Conservation (phyloP, 257 asterid genomes). For the Marsdenia floribunda region DNA sequence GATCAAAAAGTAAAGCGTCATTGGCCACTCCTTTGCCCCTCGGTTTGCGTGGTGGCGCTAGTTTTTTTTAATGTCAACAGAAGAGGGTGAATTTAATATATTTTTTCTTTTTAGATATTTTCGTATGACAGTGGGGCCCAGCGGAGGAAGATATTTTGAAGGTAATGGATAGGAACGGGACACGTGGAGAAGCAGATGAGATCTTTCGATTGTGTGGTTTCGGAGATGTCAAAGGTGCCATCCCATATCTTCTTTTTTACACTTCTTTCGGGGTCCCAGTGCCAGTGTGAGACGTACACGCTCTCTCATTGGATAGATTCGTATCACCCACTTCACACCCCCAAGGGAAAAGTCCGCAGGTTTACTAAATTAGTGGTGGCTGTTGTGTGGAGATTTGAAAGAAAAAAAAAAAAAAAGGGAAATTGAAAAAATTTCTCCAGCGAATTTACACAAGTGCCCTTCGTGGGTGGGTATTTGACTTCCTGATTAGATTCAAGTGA, state of each 20-base stretch:
- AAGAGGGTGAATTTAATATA: background rate
- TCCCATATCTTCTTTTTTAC: no score
- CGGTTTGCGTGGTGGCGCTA: slow-evolving; percentile 14
- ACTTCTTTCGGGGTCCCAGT: no score
- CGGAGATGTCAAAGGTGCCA: slow-evolving; percentile 33
- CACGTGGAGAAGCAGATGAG: slow-evolving; percentile 45
- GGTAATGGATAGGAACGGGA: slow-evolving; percentile 35
- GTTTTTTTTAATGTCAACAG: slow-evolving; percentile 9
- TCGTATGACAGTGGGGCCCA: background rate
- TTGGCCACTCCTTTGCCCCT: slow-evolving; percentile 2
- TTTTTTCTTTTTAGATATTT: slow-evolving; percentile 41
- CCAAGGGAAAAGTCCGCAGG: background rate
- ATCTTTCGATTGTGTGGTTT: slow-evolving; percentile 50
- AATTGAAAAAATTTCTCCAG: background rate
- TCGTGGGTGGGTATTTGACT: background rate
- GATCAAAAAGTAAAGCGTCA: slow-evolving; percentile 29
- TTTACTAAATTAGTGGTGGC: slow-evolving; percentile 13
- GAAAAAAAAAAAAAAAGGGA: no score
- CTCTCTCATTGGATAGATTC: background rate
- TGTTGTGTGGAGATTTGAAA: background rate
- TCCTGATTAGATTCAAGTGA: background rate
- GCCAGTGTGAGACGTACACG: background rate
- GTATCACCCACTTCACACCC: background rate
- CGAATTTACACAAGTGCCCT: background rate
- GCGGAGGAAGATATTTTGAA: background rate